Percentiles rank a stretch among this genome's conserved stretches.
Evolutionary conservation across 768 basidiomycete species (phyloP).

Genomic region (Lyophyllum shimeji): DNA sequence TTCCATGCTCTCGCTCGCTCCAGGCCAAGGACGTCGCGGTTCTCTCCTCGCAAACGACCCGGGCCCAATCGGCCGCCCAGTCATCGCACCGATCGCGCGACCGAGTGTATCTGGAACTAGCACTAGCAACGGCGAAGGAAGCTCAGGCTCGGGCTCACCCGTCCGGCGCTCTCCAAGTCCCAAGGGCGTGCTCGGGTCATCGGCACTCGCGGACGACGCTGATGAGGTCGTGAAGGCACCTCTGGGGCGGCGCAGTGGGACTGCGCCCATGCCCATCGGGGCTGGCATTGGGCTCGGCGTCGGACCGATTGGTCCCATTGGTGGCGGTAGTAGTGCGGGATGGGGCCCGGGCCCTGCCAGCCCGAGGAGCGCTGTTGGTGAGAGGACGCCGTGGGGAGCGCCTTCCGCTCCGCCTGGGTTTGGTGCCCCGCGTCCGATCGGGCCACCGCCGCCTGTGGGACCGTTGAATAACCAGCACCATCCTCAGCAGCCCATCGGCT

Average conservation of each 20-base stretch:
- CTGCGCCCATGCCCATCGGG: constrained; percentile 26
- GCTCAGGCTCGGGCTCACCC: constrained; percentile 64
- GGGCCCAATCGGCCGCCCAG: constrained; percentile 49
- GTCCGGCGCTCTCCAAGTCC: constrained; percentile 49
- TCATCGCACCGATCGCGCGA: constrained; percentile 64
- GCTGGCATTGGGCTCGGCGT: constrained; percentile 24
- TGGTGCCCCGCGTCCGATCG: constrained; percentile 29
- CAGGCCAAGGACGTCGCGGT: constrained; percentile 47
- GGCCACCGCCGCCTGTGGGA: constrained; percentile 31
- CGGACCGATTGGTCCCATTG: constrained; percentile 14
- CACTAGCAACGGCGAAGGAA: constrained; percentile 43
- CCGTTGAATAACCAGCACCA: constrained; percentile 22
- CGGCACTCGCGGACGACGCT: constrained; percentile 75
- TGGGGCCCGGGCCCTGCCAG: constrained; percentile 52
- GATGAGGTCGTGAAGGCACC: constrained; percentile 67
- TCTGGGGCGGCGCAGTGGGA: constrained; percentile 43
- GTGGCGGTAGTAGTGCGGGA: constrained; percentile 20
- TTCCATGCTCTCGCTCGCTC: constrained; percentile 38
- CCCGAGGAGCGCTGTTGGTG: constrained; percentile 42
- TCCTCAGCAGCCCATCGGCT: constrained; percentile 20
- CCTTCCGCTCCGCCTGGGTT: constrained; percentile 46
- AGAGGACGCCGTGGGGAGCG: constrained; percentile 31
- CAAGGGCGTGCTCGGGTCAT: constrained; percentile 74
- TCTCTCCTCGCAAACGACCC: constrained; percentile 45
- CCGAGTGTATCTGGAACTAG: constrained; percentile 39